Evolutionary conservation across 768 basidiomycete genomes (phyloP).

Genomic region (Termitomyces sp.): DNA sequence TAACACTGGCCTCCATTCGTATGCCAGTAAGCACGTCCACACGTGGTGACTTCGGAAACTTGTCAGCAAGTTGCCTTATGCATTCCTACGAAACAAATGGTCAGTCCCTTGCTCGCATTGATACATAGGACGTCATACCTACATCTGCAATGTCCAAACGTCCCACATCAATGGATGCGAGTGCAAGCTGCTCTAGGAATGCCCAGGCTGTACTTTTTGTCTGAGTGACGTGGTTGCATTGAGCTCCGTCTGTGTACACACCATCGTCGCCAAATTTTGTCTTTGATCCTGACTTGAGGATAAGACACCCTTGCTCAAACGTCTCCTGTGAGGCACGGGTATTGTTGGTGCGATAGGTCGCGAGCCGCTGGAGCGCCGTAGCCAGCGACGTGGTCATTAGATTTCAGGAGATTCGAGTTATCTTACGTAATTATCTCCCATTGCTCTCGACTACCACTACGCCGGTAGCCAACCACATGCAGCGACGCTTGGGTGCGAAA

Average conservation of each 20-base stretch:
- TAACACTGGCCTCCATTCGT: constrained; percentile 69
- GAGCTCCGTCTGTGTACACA: constrained; percentile 23
- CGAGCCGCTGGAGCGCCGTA: constrained; percentile 49
- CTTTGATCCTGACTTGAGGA: constrained; percentile 48
- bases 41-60: constrained; percentile 79
- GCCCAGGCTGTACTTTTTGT: constrained; percentile 57
- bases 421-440: constrained; percentile 10
- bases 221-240: constrained; percentile 9
- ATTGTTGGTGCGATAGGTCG: constrained; percentile 52
- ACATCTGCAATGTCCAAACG: constrained; percentile 75
- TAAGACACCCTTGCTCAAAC: constrained; percentile 48
- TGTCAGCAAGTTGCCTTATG: constrained; percentile 55
- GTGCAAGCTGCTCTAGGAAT: constrained; percentile 75
- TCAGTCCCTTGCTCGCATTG: constrained; percentile 28
- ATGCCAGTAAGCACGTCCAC: constrained; percentile 78
- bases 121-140: constrained; percentile 23
- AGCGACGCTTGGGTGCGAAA: background rate
- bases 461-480: background rate
- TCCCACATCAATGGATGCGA: constrained; percentile 78
- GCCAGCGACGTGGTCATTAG: constrained; percentile 41
- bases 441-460: constrained; percentile 22
- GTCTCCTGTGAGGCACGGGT: constrained; percentile 57
- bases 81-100: constrained; percentile 47
- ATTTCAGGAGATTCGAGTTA: background rate
- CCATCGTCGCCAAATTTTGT: constrained; percentile 57